These are phyloP conservation scores for Arachis stenosperma DNA, from an alignment of 306 rosid genomes.

Conservation along the genomic window DNA sequence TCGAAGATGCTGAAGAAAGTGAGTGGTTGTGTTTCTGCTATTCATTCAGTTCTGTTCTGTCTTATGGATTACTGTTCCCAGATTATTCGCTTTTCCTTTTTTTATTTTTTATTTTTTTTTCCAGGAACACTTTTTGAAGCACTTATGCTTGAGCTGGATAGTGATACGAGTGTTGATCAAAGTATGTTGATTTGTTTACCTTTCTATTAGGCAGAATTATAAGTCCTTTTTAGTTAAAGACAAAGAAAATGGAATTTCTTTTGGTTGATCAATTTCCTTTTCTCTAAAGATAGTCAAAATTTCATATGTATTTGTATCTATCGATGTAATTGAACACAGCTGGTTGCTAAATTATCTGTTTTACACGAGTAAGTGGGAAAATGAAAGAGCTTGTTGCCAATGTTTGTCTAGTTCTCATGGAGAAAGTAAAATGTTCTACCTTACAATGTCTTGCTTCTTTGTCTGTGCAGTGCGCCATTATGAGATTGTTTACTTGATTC, in stretches of 20 bases:
- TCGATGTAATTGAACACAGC: constrained; percentile 8
- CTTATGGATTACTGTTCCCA: constrained; percentile 22
- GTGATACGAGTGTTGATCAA: constrained; percentile 53
- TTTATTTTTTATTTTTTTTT: constrained; percentile 25
- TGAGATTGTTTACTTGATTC: constrained; percentile 83
- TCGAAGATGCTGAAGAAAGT: constrained; percentile 85
- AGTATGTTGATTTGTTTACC: constrained; percentile 53
- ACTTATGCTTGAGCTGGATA: constrained; percentile 75
- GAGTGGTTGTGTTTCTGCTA: constrained; percentile 36
- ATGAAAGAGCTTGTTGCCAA: neutral
- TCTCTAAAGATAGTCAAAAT: neutral
- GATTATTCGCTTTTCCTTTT: neutral
- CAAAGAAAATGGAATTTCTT: neutral
- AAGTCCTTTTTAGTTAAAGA: no score
- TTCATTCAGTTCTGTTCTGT: constrained; percentile 15
- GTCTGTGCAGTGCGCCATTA: constrained; percentile 81
- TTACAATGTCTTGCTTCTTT: constrained; percentile 27
- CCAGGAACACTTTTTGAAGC: constrained; percentile 74
- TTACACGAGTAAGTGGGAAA: neutral
- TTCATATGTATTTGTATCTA: neutral
- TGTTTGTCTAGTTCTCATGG: constrained; percentile 10
- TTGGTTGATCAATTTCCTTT: neutral
- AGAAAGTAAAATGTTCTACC: constrained; percentile 33
- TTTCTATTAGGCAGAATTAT: neutral
- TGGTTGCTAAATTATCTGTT: constrained; percentile 20